Evolutionary conservation across 2,329 filamentous ascomycete species (phyloP).

Genomic region (Fusarium sp.): DNA sequence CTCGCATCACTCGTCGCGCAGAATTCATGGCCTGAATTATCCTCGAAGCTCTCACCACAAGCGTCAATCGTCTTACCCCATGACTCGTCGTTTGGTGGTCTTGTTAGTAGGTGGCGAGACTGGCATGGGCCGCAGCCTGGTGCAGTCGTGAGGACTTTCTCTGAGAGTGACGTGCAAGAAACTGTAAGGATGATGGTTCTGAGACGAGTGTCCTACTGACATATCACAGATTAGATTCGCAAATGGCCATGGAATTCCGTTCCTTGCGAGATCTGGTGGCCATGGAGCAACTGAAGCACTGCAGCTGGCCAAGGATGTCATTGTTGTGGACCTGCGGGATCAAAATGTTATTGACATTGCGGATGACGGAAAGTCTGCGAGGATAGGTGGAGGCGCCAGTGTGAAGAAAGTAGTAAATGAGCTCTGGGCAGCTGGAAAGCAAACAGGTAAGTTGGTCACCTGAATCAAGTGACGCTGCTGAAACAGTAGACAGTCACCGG

Average conservation of each 20-base stretch:
- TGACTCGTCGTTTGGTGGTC: not conserved
- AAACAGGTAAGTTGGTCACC: conserved; percentile 14
- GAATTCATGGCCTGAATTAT: conserved; percentile 15
- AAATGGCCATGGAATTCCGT: conserved; percentile 6
- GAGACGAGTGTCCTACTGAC: not conserved
- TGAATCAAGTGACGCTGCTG: not conserved
- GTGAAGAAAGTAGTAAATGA: conserved; percentile 16
- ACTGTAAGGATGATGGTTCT: not conserved
- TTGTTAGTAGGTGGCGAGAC: conserved; percentile 26
- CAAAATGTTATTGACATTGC: not conserved
- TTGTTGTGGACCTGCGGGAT: conserved; percentile 19
- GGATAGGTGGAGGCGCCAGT: conserved; percentile 12
- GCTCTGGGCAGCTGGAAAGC: conserved; percentile 22
- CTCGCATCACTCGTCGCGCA: conserved; percentile 7
- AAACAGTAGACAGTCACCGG: conserved; percentile 34
- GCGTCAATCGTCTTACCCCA: conserved; percentile 13
- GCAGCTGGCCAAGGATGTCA: conserved; percentile 10
- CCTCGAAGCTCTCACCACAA: conserved; percentile 7
- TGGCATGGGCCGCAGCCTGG: conserved; percentile 28
- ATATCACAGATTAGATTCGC: conserved; percentile 18
- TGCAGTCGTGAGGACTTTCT: conserved; percentile 13
- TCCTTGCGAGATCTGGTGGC: conserved; percentile 27
- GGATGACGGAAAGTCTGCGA: not conserved
- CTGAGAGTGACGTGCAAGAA: conserved; percentile 30
- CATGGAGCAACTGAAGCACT: conserved; percentile 32